Percentiles rank a stretch among this genome's conserved stretches.
Evolutionary conservation across 2,329 filamentous ascomycete genomes (phyloP).

Genomic region (Aurifilum marmelostoma): DNA sequence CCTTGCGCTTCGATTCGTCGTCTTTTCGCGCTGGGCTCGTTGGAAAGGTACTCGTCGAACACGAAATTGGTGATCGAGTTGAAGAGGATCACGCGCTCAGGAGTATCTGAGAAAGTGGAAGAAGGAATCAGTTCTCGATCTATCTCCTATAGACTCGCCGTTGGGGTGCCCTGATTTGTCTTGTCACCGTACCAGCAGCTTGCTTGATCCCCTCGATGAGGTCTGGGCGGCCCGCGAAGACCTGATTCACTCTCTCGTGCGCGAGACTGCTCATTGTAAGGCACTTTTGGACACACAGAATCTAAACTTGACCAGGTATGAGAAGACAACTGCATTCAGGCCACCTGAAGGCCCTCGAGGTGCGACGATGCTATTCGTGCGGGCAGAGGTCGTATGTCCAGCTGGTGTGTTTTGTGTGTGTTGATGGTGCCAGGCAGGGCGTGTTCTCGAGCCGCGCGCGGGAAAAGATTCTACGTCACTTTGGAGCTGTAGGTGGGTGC

Average conservation of each 20-base stretch:
- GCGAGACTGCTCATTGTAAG: slow-evolving; percentile 46
- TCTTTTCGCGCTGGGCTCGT: slow-evolving; percentile 28
- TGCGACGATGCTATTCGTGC: neutral
- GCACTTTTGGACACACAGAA: neutral
- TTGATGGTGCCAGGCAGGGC: neutral
- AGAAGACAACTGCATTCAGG: neutral
- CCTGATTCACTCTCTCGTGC: slow-evolving; percentile 50
- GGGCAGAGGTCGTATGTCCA: neutral
- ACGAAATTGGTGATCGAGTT: slow-evolving; percentile 44
- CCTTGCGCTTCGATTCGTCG: slow-evolving; percentile 22
- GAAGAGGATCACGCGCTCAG: slow-evolving; percentile 55
- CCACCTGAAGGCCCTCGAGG: neutral
- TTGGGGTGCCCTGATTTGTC: too few relatives aligned
- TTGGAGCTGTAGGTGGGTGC: neutral
- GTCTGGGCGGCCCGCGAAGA: slow-evolving; percentile 61
- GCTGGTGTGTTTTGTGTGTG: neutral
- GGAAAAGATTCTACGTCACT: slow-evolving; percentile 16
- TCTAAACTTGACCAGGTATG: neutral
- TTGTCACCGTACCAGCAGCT: slow-evolving; percentile 51
- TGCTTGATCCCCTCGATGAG: slow-evolving; percentile 57
- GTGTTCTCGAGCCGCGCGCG: slow-evolving; percentile 1
- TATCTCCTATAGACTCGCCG: too few relatives aligned
- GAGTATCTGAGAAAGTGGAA: slow-evolving; percentile 47
- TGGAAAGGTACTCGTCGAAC: slow-evolving; percentile 20
- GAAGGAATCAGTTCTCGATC: neutral